phyloP scores from a whole-genome alignment of 805 yeast species.

The Saturnispora halmiae region DNA sequence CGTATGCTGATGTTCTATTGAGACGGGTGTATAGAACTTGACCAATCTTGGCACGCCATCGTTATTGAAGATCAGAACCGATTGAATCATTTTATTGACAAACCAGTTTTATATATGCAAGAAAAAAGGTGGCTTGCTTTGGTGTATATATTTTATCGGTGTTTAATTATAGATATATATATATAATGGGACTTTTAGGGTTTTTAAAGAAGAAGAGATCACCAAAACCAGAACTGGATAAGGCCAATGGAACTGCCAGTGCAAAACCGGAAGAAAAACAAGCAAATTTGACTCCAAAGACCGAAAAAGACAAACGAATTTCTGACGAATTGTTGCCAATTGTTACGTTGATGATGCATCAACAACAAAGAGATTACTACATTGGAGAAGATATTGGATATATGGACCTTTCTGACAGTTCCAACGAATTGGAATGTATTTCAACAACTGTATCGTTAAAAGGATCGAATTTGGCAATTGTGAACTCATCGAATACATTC shows the following conservation, averaged over 20 bases:
- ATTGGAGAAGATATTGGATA: constrained; percentile 9
- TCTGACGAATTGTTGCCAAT: constrained; percentile 64
- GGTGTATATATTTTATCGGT: too few species aligned
- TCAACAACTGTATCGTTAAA: constrained; percentile 27
- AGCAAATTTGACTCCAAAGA: neutral
- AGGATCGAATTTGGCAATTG: constrained; percentile 47
- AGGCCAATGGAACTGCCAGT: too few species aligned
- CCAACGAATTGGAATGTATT: constrained; percentile 16
- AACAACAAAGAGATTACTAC: constrained; percentile 52
- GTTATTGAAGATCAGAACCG: constrained; percentile 48
- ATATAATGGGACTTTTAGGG: constrained; percentile 6
- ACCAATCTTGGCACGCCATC: constrained; percentile 83
- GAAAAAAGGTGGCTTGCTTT: too few species aligned
- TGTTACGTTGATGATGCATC: constrained; percentile 61
- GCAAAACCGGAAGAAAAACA: too few species aligned
- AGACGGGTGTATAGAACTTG: constrained; percentile 89
- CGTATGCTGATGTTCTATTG: constrained; percentile 69
- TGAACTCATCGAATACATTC: constrained; percentile 34
- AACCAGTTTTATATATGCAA: too few species aligned
- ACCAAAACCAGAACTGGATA: neutral
- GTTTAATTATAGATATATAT: too few species aligned
- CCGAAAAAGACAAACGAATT: too few species aligned
- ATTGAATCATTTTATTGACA: constrained; percentile 19
- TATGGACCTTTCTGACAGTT: constrained; percentile 7
- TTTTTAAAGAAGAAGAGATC: constrained; percentile 4